These are phyloP conservation scores for Fusarium udum DNA, from an alignment of 2,329 filamentous ascomycete species.

Conservation along the genomic window DNA sequence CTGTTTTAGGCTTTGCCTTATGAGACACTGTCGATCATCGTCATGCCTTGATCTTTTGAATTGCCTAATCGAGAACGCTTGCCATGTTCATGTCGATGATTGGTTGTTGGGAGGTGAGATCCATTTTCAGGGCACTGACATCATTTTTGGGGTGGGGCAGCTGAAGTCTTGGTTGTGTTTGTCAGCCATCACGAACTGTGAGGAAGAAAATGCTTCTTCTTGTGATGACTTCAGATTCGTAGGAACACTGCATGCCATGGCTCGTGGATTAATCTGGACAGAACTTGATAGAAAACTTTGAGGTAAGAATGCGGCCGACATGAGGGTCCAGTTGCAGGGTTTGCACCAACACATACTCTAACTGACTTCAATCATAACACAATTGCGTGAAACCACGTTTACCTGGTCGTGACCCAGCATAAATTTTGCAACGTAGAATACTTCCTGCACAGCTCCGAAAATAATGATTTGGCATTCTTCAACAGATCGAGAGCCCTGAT, in stretches of 20 bases:
- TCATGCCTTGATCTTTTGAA: not conserved
- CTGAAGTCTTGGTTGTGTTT: not conserved
- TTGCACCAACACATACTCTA: accelerated
- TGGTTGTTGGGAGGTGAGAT: not conserved
- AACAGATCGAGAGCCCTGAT: not conserved
- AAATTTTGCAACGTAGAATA: accelerated
- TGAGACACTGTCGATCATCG: not conserved
- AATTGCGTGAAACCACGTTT: too few relatives aligned
- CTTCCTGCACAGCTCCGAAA: accelerated
- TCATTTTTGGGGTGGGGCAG: not conserved
- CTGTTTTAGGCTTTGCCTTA: not conserved
- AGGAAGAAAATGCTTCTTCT: not conserved
- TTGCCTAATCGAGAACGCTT: not conserved
- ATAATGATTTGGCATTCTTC: accelerated
- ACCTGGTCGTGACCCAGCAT: too few relatives aligned
- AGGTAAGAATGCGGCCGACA: too few relatives aligned
- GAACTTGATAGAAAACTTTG: accelerated
- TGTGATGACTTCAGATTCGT: too few relatives aligned
- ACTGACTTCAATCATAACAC: too few relatives aligned
- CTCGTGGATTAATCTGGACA: too few relatives aligned
- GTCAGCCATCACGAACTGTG: not conserved
- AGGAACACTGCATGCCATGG: not conserved
- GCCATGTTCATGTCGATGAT: accelerated
- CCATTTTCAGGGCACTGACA: not conserved
- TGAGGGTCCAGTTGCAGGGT: accelerated